Conservation (phyloP, 1,284 basidiomycete species). For the Pseudozyma hubeiensis region DNA sequence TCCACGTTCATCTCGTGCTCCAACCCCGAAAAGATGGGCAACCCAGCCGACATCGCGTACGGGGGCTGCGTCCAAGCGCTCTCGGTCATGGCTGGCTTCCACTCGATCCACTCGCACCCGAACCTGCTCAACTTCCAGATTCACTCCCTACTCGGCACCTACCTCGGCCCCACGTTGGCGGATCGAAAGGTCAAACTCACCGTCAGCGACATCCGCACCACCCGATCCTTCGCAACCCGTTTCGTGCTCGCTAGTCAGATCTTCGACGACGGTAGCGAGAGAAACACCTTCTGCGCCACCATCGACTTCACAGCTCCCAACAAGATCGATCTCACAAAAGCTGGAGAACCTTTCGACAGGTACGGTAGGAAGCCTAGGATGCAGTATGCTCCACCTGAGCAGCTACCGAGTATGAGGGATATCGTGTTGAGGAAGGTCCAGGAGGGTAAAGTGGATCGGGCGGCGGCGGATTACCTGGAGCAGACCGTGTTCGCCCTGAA, state of each 20-base stretch:
- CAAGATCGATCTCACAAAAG: slow-evolving; percentile 26
- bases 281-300: slow-evolving; percentile 44
- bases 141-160: slow-evolving; percentile 57
- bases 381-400: slow-evolving; percentile 24
- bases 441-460: slow-evolving; percentile 28
- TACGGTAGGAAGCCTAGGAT: slow-evolving; percentile 39
- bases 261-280: slow-evolving; percentile 35
- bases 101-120: slow-evolving; percentile 43
- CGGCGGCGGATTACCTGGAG: slow-evolving; percentile 17
- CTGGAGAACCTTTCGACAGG: slow-evolving; percentile 28
- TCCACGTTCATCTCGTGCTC: slow-evolving; percentile 48
- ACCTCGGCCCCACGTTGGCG: slow-evolving; percentile 52
- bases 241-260: slow-evolving; percentile 48
- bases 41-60: slow-evolving; percentile 57
- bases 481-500: slow-evolving; percentile 40
- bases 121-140: slow-evolving; percentile 38
- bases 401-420: slow-evolving; percentile 20
- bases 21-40: slow-evolving; percentile 54
- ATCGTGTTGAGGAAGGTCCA: slow-evolving; percentile 31
- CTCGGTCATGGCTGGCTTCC: slow-evolving; percentile 47
- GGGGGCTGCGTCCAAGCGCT: slow-evolving; percentile 59
- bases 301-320: slow-evolving; percentile 55
- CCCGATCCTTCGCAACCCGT: slow-evolving; percentile 58
- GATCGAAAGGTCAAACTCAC: slow-evolving; percentile 45
- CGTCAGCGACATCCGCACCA: slow-evolving; percentile 49